These are phyloP conservation scores for Nemania bipapillata DNA, from an alignment of 2,329 filamentous ascomycete genomes.

Conservation along the genomic window DNA sequence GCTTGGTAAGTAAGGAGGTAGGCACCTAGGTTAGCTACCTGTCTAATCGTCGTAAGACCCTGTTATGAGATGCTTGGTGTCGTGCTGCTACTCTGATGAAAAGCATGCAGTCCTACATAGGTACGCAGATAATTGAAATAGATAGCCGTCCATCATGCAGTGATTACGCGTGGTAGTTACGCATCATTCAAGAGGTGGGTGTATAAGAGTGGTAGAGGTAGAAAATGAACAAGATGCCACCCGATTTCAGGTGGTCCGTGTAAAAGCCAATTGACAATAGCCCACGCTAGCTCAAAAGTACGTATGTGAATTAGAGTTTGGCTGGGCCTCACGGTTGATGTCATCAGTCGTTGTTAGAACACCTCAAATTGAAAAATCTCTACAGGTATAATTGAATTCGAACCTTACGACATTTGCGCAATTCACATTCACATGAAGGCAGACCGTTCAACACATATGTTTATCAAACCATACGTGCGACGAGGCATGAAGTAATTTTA, in stretches of 20 bases:
- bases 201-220: background rate
- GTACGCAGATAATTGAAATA: background rate
- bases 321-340: background rate
- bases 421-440: background rate
- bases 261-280: background rate
- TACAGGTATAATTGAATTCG: too few species aligned
- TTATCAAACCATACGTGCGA: background rate
- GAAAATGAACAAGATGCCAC: background rate
- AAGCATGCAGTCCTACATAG: background rate
- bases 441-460: background rate
- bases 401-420: too few species aligned
- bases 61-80: background rate
- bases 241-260: slow-evolving; percentile 9
- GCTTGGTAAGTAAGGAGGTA: background rate
- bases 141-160: background rate
- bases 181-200: background rate
- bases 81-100: background rate
- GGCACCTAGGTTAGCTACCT: background rate
- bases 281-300: background rate
- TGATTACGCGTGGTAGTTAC: background rate
- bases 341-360: too few species aligned
- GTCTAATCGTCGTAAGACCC: background rate
- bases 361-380: too few species aligned
- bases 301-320: too few species aligned
- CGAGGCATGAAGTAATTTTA: slow-evolving; percentile 35